Conservation (phyloP, 1,284 basidiomycete genomes). For the Cerioporus squamosus region DNA sequence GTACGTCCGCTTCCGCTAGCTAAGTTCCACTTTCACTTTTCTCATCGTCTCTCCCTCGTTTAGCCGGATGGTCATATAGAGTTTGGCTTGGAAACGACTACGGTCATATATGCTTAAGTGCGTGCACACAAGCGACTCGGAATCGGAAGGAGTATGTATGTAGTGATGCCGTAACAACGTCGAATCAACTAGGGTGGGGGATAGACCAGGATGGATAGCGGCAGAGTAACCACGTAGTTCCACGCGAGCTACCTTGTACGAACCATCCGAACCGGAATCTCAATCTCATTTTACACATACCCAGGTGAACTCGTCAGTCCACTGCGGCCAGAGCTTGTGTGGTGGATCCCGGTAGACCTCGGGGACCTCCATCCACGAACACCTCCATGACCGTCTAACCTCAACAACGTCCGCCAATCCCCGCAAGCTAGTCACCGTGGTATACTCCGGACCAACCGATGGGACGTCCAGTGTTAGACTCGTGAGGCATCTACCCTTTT, state of each 20-base stretch:
- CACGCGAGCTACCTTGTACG: too few species aligned
- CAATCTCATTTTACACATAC: too few species aligned
- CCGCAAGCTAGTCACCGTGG: background rate
- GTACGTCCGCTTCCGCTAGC: background rate
- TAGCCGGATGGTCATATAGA: conserved; percentile 19
- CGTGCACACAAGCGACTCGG: background rate
- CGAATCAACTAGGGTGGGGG: too few species aligned
- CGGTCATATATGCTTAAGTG: conserved; percentile 17
- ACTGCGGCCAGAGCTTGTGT: background rate
- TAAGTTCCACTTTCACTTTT: too few species aligned
- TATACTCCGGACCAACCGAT: background rate
- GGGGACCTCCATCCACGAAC: background rate
- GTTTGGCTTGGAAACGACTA: conserved; percentile 25
- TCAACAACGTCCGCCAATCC: background rate
- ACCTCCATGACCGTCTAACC: background rate
- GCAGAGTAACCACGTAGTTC: too few species aligned
- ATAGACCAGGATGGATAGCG: too few species aligned
- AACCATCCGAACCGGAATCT: too few species aligned
- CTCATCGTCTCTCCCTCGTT: too few species aligned
- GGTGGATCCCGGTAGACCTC: background rate
- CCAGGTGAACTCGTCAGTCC: background rate
- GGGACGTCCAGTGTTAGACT: background rate
- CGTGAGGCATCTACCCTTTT: background rate
- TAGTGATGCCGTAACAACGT: background rate
- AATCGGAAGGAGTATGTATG: too few species aligned